Evolutionary conservation across 1,284 basidiomycete genomes (phyloP).

Genomic region (Cystobasidiaceae sp.): DNA sequence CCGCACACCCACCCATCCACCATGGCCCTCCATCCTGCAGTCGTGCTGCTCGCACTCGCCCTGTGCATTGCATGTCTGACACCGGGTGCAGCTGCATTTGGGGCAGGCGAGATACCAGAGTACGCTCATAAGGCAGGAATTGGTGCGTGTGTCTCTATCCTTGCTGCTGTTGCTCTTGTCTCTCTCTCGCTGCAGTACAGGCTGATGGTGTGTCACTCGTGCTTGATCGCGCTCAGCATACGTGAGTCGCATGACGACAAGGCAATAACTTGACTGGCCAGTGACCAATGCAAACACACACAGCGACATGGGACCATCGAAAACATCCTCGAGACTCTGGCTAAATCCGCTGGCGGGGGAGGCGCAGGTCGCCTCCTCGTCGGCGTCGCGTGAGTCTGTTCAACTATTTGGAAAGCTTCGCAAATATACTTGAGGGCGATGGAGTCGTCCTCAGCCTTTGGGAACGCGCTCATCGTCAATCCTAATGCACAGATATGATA

Average conservation of each 20-base stretch:
- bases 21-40: not conserved
- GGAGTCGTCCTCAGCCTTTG: no score
- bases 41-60: conserved; percentile 3
- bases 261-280: conserved; percentile 20
- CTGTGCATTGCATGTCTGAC: conserved; percentile 3
- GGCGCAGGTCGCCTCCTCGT: conserved; percentile 37
- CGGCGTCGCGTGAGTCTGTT: conserved; percentile 23
- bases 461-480: no score
- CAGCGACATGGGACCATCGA: conserved; percentile 42
- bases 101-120: conserved; percentile 14
- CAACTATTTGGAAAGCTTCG: no score
- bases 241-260: not conserved
- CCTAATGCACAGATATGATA: no score
- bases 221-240: not conserved
- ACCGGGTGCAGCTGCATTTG: not conserved
- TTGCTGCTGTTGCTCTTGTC: not conserved
- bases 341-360: conserved; percentile 25
- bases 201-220: not conserved
- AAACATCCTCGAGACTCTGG: conserved; percentile 10
- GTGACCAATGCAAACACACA: conserved; percentile 39
- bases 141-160: no score
- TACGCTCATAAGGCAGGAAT: conserved; percentile 3
- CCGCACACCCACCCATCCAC: not conserved
- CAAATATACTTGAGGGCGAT: no score
- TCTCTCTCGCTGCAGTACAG: not conserved